phyloP scores from a whole-genome alignment of 2,329 filamentous ascomycete genomes.

The Stagonosporopsis chrysanthemi region DNA sequence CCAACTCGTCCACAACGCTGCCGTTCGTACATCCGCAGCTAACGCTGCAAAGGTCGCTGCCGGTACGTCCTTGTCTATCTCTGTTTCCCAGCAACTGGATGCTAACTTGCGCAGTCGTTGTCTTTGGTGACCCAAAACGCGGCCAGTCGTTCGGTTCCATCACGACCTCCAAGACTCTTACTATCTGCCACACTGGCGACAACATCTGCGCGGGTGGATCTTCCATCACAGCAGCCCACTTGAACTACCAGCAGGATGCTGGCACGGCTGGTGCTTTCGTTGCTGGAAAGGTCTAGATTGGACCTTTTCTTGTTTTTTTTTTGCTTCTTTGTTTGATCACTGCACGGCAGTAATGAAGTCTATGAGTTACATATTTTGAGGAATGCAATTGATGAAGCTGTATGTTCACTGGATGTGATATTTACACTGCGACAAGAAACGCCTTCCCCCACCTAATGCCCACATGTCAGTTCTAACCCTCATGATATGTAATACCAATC shows the following conservation, averaged over 20 bases:
- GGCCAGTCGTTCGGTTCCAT: constrained; percentile 38
- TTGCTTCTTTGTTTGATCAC: not conserved
- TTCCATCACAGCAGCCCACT: constrained; percentile 20
- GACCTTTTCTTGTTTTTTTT: not conserved
- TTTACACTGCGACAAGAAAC: too few species aligned
- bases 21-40: constrained; percentile 28
- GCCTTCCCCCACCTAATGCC: too few species aligned
- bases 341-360: too few species aligned
- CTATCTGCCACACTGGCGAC: constrained; percentile 43
- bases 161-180: constrained; percentile 29
- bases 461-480: too few species aligned
- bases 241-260: constrained; percentile 27
- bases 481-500: too few species aligned
- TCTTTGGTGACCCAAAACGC: constrained; percentile 45
- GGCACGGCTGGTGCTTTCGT: constrained; percentile 23
- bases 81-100: not conserved
- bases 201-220: constrained; percentile 34
- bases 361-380: too few species aligned
- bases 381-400: too few species aligned
- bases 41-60: constrained; percentile 25
- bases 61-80: constrained; percentile 12
- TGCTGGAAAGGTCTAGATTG: constrained; percentile 13
- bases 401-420: too few species aligned
- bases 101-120: constrained; percentile 28
- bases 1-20: constrained; percentile 54